Conservation (phyloP, 768 basidiomycete genomes). For the Mycena olivaceomarginata region DNA sequence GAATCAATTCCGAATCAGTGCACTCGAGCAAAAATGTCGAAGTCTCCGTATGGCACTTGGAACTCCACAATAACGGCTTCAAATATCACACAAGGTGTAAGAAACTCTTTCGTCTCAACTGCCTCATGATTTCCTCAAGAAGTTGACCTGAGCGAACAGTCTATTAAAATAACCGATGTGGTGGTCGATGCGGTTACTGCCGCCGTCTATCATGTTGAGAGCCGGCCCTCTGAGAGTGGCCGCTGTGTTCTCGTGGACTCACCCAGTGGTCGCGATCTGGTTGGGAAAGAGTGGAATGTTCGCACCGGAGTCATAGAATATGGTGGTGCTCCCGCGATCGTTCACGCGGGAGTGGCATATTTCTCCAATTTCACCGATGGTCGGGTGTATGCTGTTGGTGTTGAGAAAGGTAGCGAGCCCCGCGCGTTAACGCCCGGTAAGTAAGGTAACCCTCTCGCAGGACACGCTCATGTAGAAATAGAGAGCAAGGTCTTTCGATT, state of each 20-base stretch:
- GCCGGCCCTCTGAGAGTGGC: conserved; percentile 63
- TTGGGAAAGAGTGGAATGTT: conserved; percentile 72
- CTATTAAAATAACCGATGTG: conserved; percentile 54
- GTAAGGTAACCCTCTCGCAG: conserved; percentile 51
- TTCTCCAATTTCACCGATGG: conserved; percentile 76
- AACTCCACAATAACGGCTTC: conserved; percentile 70
- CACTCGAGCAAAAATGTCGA: conserved; percentile 10
- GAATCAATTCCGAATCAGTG: neutral
- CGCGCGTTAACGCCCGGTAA: conserved; percentile 74
- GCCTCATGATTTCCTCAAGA: too few relatives aligned
- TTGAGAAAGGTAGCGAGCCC: conserved; percentile 54
- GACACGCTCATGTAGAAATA: conserved; percentile 1
- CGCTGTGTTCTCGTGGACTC: conserved; percentile 65
- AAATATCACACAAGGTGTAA: conserved; percentile 65
- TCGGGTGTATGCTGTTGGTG: conserved; percentile 67
- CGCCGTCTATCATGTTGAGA: conserved; percentile 68
- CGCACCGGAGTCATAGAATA: conserved; percentile 73
- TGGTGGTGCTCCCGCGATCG: conserved; percentile 78
- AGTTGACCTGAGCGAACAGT: conserved; percentile 15
- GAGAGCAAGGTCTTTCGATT: conserved; percentile 68
- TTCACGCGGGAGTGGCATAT: conserved; percentile 69
- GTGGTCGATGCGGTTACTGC: conserved; percentile 63
- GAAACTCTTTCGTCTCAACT: neutral
- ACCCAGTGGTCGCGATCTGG: conserved; percentile 61
- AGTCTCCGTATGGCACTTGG: conserved; percentile 77